Base-by-base conservation (phyloP, 2,329 filamentous ascomycete genomes). In the Hypoxylon sp. region DNA sequence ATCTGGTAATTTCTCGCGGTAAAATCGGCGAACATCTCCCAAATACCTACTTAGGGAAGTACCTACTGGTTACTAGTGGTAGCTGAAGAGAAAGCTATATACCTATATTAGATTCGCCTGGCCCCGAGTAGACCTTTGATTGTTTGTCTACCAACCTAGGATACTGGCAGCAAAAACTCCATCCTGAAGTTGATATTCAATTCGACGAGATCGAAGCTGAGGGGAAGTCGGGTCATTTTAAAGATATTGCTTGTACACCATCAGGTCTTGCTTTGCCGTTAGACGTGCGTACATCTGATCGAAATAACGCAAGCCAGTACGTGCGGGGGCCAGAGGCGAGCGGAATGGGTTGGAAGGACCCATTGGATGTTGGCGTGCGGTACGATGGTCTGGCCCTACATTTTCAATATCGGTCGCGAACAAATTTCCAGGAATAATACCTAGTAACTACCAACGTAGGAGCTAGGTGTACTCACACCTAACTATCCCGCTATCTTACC, bases 231-330 rank as follows among this genome's bases (percentile, higher is more conserved):
- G 34, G 49, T 65, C 62, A 67, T 59, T 59, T 67, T 59, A 57
- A 61, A 53, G 41, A 59, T 64, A 62, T 67, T 67, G 46, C 28
- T 56, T 37, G 54, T 67, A 59, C 64, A 56, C 55, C 61, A 64
- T 48, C 24, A 59, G 57, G 56, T 28, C 56, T 44, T 54, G 47
- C 39, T 61, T 54, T 51, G n/a, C 53, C 17, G n/a, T n/a, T n/a
- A 44, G 54, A 37, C 43, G n/a, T 46, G 57, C 53, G 19, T 34
- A 20, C 8, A 47, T 49, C 60, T 48, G 48, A 57, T 61, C 49
- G 54, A 60, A 64, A 67, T 67, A 67, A 50, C 64, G 37, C n/a
- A 41, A 41, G 37, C 37, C 37, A 41, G n/a, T 7, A 41, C 7
- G 8, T 41, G 37, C n/a, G 37, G 37, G 15, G 57, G 19, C 24